phyloP scores from a whole-genome alignment of 352 stramenopile species.

The Plasmopara muralis region DNA sequence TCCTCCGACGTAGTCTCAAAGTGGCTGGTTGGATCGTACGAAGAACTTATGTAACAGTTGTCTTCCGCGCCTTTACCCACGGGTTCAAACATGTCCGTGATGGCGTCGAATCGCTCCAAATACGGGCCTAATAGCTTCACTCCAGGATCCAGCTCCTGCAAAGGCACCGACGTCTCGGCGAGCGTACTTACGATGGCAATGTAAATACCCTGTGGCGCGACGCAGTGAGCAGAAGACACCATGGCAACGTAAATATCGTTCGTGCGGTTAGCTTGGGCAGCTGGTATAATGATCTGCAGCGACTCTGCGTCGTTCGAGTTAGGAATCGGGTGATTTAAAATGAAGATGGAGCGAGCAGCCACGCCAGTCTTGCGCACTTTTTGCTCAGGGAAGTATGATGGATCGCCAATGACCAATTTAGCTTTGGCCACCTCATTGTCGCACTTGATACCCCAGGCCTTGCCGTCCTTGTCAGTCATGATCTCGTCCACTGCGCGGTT shows the following conservation, averaged over 20 bases:
- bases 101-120: slow-evolving; percentile 94
- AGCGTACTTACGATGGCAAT: slow-evolving; percentile 98
- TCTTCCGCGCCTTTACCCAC: slow-evolving; percentile 86
- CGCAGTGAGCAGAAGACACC: slow-evolving; percentile 91
- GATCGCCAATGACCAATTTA: too few species aligned
- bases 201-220: slow-evolving; percentile 95
- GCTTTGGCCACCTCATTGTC: slow-evolving; percentile 82
- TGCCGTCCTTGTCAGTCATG: slow-evolving; percentile 88
- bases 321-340: slow-evolving; percentile 97
- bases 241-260: slow-evolving; percentile 99
- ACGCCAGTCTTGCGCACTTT: slow-evolving; percentile 92
- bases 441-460: slow-evolving; percentile 89
- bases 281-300: slow-evolving; percentile 36
- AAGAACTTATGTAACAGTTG: slow-evolving; percentile 98
- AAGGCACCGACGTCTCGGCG: slow-evolving; percentile 93
- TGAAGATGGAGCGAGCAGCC: slow-evolving; percentile 98
- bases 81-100: slow-evolving; percentile 94
- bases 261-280: slow-evolving; percentile 89
- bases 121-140: slow-evolving; percentile 95
- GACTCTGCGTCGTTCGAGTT: slow-evolving; percentile 33
- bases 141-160: slow-evolving; percentile 92
- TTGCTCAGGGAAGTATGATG: slow-evolving; percentile 92
- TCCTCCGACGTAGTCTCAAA: slow-evolving; percentile 97
- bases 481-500: slow-evolving; percentile 94
- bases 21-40: slow-evolving; percentile 90